Percentiles rank a stretch among this genome's conserved stretches.
Evolutionary conservation across 805 yeast species (phyloP).

Genomic region (Saturnispora gosingensis): DNA sequence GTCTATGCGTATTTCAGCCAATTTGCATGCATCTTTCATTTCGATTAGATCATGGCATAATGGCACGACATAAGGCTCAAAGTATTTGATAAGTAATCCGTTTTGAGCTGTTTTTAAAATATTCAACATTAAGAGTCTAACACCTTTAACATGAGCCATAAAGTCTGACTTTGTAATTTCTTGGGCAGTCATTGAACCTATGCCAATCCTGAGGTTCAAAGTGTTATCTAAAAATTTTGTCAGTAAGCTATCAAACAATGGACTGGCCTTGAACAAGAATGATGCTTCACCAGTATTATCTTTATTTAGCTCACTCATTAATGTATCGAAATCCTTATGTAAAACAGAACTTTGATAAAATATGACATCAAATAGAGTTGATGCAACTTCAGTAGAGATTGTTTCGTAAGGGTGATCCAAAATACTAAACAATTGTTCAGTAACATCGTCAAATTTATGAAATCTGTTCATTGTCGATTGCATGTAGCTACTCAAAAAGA

Average conservation of each 20-base stretch:
- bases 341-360: slow-evolving; percentile 21
- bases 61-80: slow-evolving; percentile 51
- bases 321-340: slow-evolving; percentile 28
- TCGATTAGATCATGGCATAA: slow-evolving; percentile 53
- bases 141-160: slow-evolving; percentile 55
- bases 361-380: slow-evolving; percentile 37
- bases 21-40: slow-evolving; percentile 73
- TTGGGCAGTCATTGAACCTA: slow-evolving; percentile 37
- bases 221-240: slow-evolving; percentile 36
- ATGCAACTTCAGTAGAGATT: slow-evolving; percentile 62
- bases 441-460: slow-evolving; percentile 36
- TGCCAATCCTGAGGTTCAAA: slow-evolving; percentile 26
- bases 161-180: slow-evolving; percentile 51
- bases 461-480: slow-evolving; percentile 29
- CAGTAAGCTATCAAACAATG: slow-evolving; percentile 28
- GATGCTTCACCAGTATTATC: slow-evolving; percentile 19
- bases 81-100: slow-evolving; percentile 41
- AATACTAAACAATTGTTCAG: slow-evolving; percentile 37
- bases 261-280: slow-evolving; percentile 2
- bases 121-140: slow-evolving; percentile 49
- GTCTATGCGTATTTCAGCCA: slow-evolving; percentile 51
- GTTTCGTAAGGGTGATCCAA: slow-evolving; percentile 62
- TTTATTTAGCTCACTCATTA: slow-evolving; percentile 20
- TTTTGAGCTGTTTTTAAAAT: slow-evolving; percentile 47
- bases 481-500: slow-evolving; percentile 39